phyloP scores from a whole-genome alignment of 176 grass and related monocot species.

The Carex kokanica region DNA sequence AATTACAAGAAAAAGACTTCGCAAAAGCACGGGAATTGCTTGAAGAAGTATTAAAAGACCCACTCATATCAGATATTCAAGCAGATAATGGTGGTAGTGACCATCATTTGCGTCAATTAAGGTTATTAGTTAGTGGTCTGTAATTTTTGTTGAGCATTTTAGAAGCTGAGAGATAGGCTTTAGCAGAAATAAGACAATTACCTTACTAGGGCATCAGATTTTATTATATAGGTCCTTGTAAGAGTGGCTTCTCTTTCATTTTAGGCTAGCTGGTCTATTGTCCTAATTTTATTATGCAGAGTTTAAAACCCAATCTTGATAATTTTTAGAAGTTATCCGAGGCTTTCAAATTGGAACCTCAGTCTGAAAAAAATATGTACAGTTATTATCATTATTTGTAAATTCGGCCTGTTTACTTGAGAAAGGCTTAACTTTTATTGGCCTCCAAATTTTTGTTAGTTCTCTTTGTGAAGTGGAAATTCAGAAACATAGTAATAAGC shows the following conservation, averaged over 20 bases:
- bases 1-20: slow-evolving; percentile 77
- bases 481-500: not conserved
- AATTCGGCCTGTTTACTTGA: not conserved
- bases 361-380: not conserved
- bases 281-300: not conserved
- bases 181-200: not conserved
- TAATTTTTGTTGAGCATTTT: not conserved
- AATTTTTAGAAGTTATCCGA: not conserved
- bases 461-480: not conserved
- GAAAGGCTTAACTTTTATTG: not conserved
- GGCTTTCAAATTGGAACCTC: not conserved
- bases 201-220: not conserved
- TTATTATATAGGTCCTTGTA: not conserved
- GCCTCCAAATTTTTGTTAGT: not conserved
- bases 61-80: slow-evolving; percentile 63
- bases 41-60: slow-evolving; percentile 82
- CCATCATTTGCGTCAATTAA: slow-evolving; percentile 86
- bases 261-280: not conserved
- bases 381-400: not conserved
- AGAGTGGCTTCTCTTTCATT: not conserved
- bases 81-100: slow-evolving; percentile 67
- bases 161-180: not conserved
- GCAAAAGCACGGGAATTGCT: slow-evolving; percentile 68
- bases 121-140: slow-evolving; percentile 28
- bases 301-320: not conserved